Conservation (phyloP, 331 rosid species). For the Pyrus hybrid region DNA sequence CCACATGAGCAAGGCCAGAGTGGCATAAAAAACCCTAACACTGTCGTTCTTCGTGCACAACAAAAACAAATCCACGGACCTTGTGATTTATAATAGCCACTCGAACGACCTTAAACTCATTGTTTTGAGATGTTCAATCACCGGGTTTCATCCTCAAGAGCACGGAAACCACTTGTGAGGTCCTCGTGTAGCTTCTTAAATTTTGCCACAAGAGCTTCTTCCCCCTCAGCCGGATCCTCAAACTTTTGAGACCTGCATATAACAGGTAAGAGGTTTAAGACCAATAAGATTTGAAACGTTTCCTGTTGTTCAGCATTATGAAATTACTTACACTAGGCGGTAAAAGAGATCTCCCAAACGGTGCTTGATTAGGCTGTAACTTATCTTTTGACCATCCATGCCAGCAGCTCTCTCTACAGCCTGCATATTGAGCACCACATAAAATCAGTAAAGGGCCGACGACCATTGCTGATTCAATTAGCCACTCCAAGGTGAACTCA, state of each 20-base stretch:
- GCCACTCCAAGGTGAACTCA: background rate
- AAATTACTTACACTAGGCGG: conserved; percentile 75
- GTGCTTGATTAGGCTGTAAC: conserved; percentile 78
- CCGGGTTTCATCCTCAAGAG: conserved; percentile 92
- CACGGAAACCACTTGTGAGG: conserved; percentile 84
- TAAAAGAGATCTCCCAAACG: conserved; percentile 97
- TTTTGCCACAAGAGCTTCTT: conserved; percentile 58
- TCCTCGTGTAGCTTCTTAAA: conserved; percentile 77
- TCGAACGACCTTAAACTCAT: conserved; percentile 1
- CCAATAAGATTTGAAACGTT: background rate
- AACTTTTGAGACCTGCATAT: conserved; percentile 83
- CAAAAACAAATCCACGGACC: conserved; percentile 16
- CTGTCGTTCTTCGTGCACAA: conserved; percentile 13
- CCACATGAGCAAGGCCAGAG: conserved; percentile 31
- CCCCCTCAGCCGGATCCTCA: conserved; percentile 99
- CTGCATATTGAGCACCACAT: conserved; percentile 24
- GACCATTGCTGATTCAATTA: background rate
- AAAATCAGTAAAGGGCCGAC: conserved; percentile 1
- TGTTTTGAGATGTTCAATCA: conserved; percentile 26
- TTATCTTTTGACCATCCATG: conserved; percentile 87
- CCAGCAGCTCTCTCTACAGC: conserved; percentile 98
- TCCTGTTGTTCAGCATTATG: background rate
- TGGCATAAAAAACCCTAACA: conserved; percentile 24
- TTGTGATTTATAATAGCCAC: conserved; percentile 1
- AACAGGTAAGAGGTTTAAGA: conserved; percentile 12